Evolutionary conservation across 2,329 filamentous ascomycete genomes (phyloP).

Genomic region (Alternaria incomplexa): DNA sequence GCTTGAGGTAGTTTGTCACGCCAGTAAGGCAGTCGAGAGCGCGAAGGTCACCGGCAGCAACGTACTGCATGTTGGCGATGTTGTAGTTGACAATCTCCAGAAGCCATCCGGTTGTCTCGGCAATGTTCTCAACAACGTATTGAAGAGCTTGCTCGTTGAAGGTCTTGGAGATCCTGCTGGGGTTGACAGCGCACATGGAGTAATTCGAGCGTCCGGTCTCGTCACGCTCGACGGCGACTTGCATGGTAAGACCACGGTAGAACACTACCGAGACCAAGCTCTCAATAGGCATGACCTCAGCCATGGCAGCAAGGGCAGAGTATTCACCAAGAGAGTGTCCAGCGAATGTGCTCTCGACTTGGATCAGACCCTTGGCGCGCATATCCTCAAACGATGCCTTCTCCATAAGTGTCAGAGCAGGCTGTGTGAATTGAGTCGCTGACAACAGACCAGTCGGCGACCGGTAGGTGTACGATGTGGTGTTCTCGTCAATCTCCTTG

Average conservation of each 20-base stretch:
- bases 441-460: constrained; percentile 94
- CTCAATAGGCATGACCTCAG: constrained; percentile 99
- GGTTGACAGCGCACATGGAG: constrained; percentile 99
- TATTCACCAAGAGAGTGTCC: constrained; percentile 98
- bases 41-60: constrained; percentile 70
- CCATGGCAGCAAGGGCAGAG: constrained; percentile 91
- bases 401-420: constrained; percentile 97
- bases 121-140: constrained; percentile 94
- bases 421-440: constrained; percentile 98
- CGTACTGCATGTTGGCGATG: constrained; percentile 73
- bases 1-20: constrained; percentile 93
- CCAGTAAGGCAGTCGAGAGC: constrained; percentile 72
- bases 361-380: constrained; percentile 94
- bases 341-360: constrained; percentile 94
- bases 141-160: constrained; percentile 98
- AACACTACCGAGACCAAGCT: constrained; percentile 97
- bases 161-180: constrained; percentile 95
- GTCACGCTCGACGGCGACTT: constrained; percentile 97
- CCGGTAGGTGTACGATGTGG: constrained; percentile 94
- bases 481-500: constrained; percentile 93
- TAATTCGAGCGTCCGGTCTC: constrained; percentile 94
- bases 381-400: constrained; percentile 99
- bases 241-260: constrained; percentile 98
- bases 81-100: constrained; percentile 98
- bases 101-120: constrained; percentile 92